These are phyloP conservation scores for Cercospora berteroae DNA, from an alignment of 2,329 filamentous ascomycete species.

Conservation along the genomic window DNA sequence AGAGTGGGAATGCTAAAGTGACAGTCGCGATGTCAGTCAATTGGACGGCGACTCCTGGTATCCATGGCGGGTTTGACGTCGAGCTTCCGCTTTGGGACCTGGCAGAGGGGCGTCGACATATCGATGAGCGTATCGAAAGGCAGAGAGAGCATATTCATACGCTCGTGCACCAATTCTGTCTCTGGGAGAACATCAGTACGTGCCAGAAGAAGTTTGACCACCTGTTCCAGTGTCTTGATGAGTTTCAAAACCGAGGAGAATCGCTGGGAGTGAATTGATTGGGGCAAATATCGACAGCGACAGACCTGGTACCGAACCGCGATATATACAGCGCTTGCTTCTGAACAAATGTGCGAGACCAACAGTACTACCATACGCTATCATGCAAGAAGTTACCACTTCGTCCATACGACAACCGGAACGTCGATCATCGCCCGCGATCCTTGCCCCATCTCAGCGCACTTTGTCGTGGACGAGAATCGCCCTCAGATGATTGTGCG, in stretches of 20 bases:
- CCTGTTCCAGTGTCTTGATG: background rate
- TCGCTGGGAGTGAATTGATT: background rate
- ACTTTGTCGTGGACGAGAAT: conserved; percentile 26
- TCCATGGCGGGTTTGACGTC: background rate
- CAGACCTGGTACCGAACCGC: background rate
- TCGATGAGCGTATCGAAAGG: background rate
- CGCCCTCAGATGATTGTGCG: background rate
- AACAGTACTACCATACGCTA: background rate
- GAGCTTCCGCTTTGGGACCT: conserved; percentile 2
- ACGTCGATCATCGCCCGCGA: conserved; percentile 21
- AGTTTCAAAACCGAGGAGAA: background rate
- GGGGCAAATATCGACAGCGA: background rate
- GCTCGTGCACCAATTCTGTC: background rate
- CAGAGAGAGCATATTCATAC: background rate
- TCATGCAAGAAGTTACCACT: background rate
- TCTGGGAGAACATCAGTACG: background rate
- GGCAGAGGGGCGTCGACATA: background rate
- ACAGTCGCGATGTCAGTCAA: background rate
- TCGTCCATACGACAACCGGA: background rate
- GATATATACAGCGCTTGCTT: background rate
- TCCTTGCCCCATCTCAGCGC: conserved; percentile 35
- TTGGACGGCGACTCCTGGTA: background rate
- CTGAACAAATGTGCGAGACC: background rate
- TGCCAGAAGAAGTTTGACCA: conserved; percentile 3
- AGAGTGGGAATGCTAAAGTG: background rate